Percentiles rank a stretch among this genome's conserved stretches.
phyloP scores from a whole-genome alignment of 345 rosid species.

The Pseudoturritis turrita region DNA sequence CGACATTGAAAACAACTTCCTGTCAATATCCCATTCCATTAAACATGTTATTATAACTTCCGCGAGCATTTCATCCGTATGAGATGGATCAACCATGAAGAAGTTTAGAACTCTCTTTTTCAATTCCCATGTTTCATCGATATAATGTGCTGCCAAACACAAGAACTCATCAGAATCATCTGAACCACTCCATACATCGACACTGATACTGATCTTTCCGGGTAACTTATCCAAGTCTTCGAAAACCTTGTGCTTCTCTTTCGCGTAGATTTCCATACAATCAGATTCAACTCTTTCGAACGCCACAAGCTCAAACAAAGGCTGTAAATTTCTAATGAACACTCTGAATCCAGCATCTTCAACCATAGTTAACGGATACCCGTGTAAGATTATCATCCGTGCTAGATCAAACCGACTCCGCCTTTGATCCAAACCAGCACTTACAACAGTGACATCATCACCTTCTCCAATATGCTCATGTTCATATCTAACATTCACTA shows the following conservation, averaged over 20 bases:
- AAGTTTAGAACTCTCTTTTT: conserved; percentile 58
- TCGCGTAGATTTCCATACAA: conserved; percentile 67
- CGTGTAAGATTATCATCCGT: conserved; percentile 72
- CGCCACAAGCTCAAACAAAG: conserved; percentile 59
- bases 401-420: conserved; percentile 72
- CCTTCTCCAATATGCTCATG: conserved; percentile 40
- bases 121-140: conserved; percentile 64
- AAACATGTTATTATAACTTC: conserved; percentile 59
- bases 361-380: conserved; percentile 71
- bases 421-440: conserved; percentile 53
- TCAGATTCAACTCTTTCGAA: conserved; percentile 55
- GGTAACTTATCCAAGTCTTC: conserved; percentile 68
- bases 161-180: conserved; percentile 46
- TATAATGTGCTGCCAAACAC: conserved; percentile 56
- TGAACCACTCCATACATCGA: conserved; percentile 49
- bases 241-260: conserved; percentile 60
- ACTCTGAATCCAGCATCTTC: conserved; percentile 70
- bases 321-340: conserved; percentile 68
- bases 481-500: conserved; percentile 54
- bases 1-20: conserved; percentile 63
- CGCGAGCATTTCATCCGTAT: conserved; percentile 54
- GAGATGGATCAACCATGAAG: conserved; percentile 47
- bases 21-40: conserved; percentile 87
- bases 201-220: conserved; percentile 65
- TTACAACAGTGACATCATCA: conserved; percentile 22